phyloP scores from a whole-genome alignment of 2,329 filamentous ascomycete genomes.

The Colletotrichum endophyticum region DNA sequence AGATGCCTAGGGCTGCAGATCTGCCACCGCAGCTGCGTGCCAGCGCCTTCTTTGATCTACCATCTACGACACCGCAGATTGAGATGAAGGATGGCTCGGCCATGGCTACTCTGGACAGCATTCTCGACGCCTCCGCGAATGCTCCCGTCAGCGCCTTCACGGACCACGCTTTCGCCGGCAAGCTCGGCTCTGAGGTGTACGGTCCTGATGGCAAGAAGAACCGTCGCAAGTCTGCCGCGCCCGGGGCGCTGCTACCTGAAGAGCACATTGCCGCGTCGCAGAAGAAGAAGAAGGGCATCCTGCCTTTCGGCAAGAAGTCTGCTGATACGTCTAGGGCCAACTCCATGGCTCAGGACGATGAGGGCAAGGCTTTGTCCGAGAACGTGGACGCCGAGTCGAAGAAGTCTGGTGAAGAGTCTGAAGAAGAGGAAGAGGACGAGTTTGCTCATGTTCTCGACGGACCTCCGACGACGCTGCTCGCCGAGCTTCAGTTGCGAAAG shows the following conservation, averaged over 20 bases:
- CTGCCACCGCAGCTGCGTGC: constrained; percentile 86
- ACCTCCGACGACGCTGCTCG: constrained; percentile 86
- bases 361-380: constrained; percentile 25
- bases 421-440: constrained; percentile 41
- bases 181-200: constrained; percentile 77
- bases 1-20: constrained; percentile 29
- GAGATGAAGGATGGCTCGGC: constrained; percentile 80
- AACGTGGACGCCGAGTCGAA: constrained; percentile 31
- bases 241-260: constrained; percentile 28
- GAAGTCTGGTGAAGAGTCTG: constrained; percentile 26
- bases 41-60: constrained; percentile 87
- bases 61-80: constrained; percentile 56
- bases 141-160: constrained; percentile 93
- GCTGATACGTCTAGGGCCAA: constrained; percentile 17
- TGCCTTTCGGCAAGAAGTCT: constrained; percentile 50
- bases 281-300: constrained; percentile 53
- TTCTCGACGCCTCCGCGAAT: constrained; percentile 85
- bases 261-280: constrained; percentile 25
- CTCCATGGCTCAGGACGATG: constrained; percentile 21
- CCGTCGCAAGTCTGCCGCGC: constrained; percentile 33
- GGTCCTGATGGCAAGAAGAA: constrained; percentile 60
- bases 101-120: constrained; percentile 86
- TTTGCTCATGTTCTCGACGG: constrained; percentile 55
- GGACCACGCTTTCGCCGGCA: constrained; percentile 83
- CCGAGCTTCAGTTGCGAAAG: constrained; percentile 90